phyloP scores from a whole-genome alignment of 2,329 filamentous ascomycete species.

The Dothiorella sarmentorum region DNA sequence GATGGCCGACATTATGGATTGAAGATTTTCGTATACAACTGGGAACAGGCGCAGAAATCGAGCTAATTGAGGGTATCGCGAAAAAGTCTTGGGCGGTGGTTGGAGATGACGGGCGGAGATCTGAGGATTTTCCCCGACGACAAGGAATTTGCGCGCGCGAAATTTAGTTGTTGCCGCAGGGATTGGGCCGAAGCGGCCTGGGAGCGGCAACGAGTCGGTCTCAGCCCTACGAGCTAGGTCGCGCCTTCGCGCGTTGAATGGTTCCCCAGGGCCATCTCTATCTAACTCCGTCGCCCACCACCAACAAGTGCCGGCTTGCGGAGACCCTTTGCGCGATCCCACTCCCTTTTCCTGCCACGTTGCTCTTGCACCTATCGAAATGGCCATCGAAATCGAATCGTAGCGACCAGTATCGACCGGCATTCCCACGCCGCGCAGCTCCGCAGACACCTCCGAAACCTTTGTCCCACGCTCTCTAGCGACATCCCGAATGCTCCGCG shows the following conservation, averaged over 20 bases:
- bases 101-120: constrained; percentile 5
- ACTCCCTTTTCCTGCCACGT: background rate
- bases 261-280: background rate
- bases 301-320: background rate
- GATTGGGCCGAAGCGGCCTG: background rate
- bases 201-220: background rate
- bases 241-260: constrained; percentile 8
- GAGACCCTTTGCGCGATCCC: constrained; percentile 1
- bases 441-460: constrained; percentile 9
- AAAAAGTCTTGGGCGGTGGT: constrained; percentile 13
- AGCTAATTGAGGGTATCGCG: background rate
- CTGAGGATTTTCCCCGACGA: constrained; percentile 14
- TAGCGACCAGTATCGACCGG: background rate
- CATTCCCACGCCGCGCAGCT: constrained; percentile 1
- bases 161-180: background rate
- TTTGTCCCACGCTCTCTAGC: background rate
- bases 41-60: background rate
- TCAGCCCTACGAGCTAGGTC: constrained; percentile 12
- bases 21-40: background rate
- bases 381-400: background rate
- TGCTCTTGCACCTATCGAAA: background rate
- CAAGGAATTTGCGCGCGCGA: constrained; percentile 8
- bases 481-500: background rate
- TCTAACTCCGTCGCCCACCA: constrained; percentile 5
- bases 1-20: constrained; percentile 71